phyloP scores from a whole-genome alignment of 1,139 yeast genomes.

The Wickerhamomyces sp. region DNA sequence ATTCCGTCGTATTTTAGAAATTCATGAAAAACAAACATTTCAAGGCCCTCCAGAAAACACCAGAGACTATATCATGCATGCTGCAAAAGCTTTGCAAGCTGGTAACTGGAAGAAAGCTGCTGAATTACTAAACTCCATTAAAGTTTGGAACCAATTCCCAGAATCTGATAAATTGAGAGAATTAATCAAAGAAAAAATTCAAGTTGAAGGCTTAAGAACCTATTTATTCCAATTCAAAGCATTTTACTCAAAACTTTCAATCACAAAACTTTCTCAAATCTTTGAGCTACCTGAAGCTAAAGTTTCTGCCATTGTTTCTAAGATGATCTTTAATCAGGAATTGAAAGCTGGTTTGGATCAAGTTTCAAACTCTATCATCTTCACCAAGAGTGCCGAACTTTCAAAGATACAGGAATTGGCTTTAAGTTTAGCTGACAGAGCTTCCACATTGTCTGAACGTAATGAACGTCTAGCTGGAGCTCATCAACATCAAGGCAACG shows the following conservation, averaged over 20 bases:
- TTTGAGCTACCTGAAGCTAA: conserved; percentile 59
- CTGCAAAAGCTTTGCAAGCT: conserved; percentile 81
- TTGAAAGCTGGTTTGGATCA: conserved; percentile 64
- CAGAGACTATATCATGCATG: conserved; percentile 89
- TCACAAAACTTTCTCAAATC: conserved; percentile 56
- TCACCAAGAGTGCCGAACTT: conserved; percentile 72
- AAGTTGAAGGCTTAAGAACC: conserved; percentile 86
- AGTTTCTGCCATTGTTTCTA: conserved; percentile 61
- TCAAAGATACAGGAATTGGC: conserved; percentile 88
- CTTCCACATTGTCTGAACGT: conserved; percentile 73
- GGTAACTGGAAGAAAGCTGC: conserved; percentile 89
- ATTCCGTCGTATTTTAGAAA: conserved; percentile 87
- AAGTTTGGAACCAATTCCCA: conserved; percentile 85
- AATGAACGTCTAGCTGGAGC: conserved; percentile 81
- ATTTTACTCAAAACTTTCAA: conserved; percentile 72
- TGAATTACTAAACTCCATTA: conserved; percentile 66
- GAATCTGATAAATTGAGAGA: conserved; percentile 60
- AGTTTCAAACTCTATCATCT: conserved; percentile 52
- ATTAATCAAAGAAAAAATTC: conserved; percentile 74
- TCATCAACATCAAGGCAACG: conserved; percentile 25
- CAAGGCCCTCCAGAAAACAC: conserved; percentile 98
- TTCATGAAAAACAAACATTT: conserved; percentile 91
- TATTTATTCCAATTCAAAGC: conserved; percentile 81
- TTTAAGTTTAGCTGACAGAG: conserved; percentile 81
- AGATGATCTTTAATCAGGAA: conserved; percentile 76